phyloP scores from a whole-genome alignment of 805 yeast genomes.

The Cyberlindnera euphorbiae region DNA sequence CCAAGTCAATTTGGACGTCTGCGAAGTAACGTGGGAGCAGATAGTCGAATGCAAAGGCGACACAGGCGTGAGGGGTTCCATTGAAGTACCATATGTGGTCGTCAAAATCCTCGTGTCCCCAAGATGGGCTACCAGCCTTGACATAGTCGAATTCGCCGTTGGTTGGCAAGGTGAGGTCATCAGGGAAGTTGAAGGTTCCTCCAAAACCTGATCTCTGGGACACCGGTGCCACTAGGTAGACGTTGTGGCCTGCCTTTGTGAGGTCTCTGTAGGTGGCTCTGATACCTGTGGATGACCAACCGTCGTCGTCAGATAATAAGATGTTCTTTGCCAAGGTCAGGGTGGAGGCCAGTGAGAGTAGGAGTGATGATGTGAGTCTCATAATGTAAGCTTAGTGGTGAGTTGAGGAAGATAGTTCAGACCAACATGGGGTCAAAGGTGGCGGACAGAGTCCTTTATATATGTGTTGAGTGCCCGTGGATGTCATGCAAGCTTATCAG shows the following conservation, averaged over 20 bases:
- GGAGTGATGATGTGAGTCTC: constrained; percentile 11
- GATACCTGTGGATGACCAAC: constrained; percentile 52
- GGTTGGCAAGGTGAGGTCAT: constrained; percentile 32
- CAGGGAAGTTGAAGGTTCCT: constrained; percentile 45
- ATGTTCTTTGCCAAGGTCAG: constrained; percentile 34
- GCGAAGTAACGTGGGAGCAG: constrained; percentile 41
- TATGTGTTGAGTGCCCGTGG: too few relatives aligned
- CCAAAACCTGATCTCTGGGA: constrained; percentile 50
- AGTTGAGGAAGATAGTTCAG: background rate
- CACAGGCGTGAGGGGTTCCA: constrained; percentile 52
- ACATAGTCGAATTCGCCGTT: constrained; percentile 47
- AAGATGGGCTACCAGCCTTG: constrained; percentile 45
- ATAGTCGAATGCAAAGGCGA: constrained; percentile 43
- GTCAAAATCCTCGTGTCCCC: constrained; percentile 47
- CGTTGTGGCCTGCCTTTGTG: constrained; percentile 44
- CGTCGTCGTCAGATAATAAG: constrained; percentile 51
- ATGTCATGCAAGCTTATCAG: too few relatives aligned
- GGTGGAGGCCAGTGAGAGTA: constrained; percentile 10
- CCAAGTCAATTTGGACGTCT: constrained; percentile 41
- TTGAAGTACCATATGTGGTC: constrained; percentile 48
- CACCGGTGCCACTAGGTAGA: constrained; percentile 47
- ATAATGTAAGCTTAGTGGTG: background rate
- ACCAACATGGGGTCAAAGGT: too few relatives aligned
- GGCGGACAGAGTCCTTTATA: too few relatives aligned
- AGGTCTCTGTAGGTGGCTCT: constrained; percentile 49